Base-by-base conservation (phyloP, 345 rosid genomes). In the Lepidium didymum region DNA sequence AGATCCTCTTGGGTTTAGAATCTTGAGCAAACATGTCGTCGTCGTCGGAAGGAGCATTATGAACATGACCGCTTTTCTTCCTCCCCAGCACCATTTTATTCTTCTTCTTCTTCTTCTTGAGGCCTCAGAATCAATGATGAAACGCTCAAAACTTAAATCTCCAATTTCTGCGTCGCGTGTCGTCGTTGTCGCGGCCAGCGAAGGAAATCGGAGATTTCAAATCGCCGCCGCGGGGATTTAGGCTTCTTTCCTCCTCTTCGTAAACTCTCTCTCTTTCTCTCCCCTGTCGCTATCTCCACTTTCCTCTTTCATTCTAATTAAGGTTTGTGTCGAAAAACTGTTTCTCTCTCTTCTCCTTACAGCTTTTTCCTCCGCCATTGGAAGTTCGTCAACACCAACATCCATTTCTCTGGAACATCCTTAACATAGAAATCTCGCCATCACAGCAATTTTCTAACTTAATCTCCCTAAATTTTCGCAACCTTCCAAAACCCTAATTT, bases 1-100 rank as follows among this genome's bases (percentile, higher is more conserved):
- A 88, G 50, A 85, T 79, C 78, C 89, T 82, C 46, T 52, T 70
- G 38, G 85, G 70, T 58, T 69, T 78, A 52, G 11, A 23, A 60
- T 41, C 63, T 0, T 68, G 73, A 60, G 73, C 14, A 68, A 29
- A 61, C 74, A 61, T 62, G n/a, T 19, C 35, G 14, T 37, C 58
- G 4, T 53, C 64, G 11, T 52, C 50, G 13, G 59, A 68, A 74
- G 78, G 73, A 64, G 85, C 73, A 61, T 7, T 68, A 55, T 74
- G 74, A 12, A 74, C 78, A 47, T 74, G 73, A 45, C 73, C 38
- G 7, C 58, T 74, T 61, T 53, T 67, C 38, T 63, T 62, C 64
- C 41, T 68, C 29, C 42, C 29, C 57, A 18, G 25, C 31, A 44
- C 46, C 68, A 12, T 31, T 11, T 40, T 36, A 35, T 64, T 53